Percentiles rank a stretch among this genome's conserved stretches.
Conservation (phyloP, 163 green algal species). For the Scenedesmus sp. region DNA sequence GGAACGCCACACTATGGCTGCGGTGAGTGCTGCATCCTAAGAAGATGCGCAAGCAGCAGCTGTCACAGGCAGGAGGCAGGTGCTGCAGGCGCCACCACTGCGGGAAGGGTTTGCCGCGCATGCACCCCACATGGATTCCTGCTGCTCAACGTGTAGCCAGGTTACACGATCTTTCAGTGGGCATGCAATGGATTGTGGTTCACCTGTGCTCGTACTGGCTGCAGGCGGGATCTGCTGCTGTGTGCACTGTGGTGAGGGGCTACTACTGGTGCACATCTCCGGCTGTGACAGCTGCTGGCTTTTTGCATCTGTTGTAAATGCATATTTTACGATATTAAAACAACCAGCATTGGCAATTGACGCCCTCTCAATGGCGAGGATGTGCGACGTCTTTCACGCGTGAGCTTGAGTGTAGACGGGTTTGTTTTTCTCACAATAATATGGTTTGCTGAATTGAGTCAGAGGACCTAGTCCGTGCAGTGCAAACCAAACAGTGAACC, state of each 20-base stretch:
- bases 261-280: neutral
- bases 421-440: neutral
- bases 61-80: neutral
- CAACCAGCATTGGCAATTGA: neutral
- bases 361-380: neutral
- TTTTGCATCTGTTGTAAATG: neutral
- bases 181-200: neutral
- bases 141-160: neutral
- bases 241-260: neutral
- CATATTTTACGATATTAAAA: neutral
- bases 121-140: neutral
- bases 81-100: neutral
- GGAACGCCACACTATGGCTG: too few species aligned
- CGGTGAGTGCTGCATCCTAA: too few species aligned
- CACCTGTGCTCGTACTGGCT: slow-evolving; percentile 25
- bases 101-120: neutral
- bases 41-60: too few species aligned
- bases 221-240: slow-evolving; percentile 23
- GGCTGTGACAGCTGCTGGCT: neutral
- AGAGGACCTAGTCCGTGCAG: neutral
- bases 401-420: neutral
- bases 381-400: neutral
- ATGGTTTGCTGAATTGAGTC: neutral
- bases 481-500: neutral
- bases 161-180: neutral